These are phyloP conservation scores for Coemansia sp. DNA, from an alignment of 192 early-diverging fungal species.

Conservation along the genomic window DNA sequence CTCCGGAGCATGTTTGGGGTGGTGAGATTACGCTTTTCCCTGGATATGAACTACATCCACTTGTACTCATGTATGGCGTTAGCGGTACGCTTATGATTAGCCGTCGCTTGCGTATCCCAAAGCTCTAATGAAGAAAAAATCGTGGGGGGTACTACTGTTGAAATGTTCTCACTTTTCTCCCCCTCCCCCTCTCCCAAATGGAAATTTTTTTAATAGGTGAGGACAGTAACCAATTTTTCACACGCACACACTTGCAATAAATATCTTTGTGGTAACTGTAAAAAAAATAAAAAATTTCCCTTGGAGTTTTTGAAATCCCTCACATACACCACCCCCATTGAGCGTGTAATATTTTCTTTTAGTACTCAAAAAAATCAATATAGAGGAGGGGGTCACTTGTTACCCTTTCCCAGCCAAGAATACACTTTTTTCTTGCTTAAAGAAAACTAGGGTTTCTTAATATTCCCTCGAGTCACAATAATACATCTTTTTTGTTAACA, in stretches of 20 bases:
- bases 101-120: constrained; percentile 74
- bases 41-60: constrained; percentile 78
- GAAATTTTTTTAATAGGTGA: not conserved
- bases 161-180: constrained; percentile 5
- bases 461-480: constrained; percentile 8
- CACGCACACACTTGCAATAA: constrained; percentile 1
- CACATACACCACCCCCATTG: not conserved
- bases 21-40: constrained; percentile 59
- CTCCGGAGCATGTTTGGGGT: constrained; percentile 60
- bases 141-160: not conserved
- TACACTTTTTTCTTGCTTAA: not conserved
- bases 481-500: not conserved
- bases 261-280: not conserved
- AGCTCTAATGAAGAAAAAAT: constrained; percentile 56
- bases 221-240: not conserved
- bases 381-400: not conserved
- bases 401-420: constrained; percentile 7
- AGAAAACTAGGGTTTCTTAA: not conserved
- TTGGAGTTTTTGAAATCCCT: constrained; percentile 11
- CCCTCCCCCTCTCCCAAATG: not conserved
- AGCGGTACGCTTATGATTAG: constrained; percentile 85
- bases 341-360: not conserved
- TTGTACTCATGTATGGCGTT: constrained; percentile 74
- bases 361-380: not conserved
- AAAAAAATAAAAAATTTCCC: not conserved